Evolutionary conservation across 441 rosid species (phyloP), one percentile per base, ranked within the genome.

Genomic region (California macrophylla): DNA sequence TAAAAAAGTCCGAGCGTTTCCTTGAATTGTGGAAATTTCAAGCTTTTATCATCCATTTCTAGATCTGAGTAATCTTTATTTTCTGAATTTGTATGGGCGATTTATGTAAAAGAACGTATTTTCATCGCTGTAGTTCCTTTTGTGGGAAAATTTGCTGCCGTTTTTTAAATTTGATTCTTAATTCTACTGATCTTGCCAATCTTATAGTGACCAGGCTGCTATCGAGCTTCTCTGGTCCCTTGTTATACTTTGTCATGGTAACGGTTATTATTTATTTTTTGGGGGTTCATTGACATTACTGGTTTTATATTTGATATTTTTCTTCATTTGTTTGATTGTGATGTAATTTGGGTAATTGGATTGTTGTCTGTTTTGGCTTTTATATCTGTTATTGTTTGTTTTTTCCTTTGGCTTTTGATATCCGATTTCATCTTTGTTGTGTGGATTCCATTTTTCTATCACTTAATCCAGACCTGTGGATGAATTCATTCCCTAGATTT

Each of bases 391-490:
- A 2, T 40, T 40, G 47, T 40, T 40, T 40, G 47, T 40, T 40
- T 40, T 40, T 16, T 5, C 20, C 23, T 52, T 52, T 52, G 21
- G 60, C 60, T 52, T 52, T 52, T 52, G 60, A 2, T 52, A 18
- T 52, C 24, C 30, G 12, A 68, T 81, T 68, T 74, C 32, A 73
- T 77, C 67, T 75, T 74, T 69, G 40, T 25, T 66, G 24, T 72
- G 62, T 79, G n/a, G 71, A 50, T 69, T 15, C 58, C 10, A 20
- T 63, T 71, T 60, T 72, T 36, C 42, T 36, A 72, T 54, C 45
- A 20, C 30, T 25, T 47, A 71, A 73, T 7, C 36, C 4, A 23
- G 16, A 1, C 2, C 1, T 72, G 61, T 79, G 42, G 72, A 3
- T 32, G 36, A 32, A 40, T 9, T 13, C 47, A 66, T 73, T 67